phyloP scores from a whole-genome alignment of 2,329 filamentous ascomycete species.

The Aspergillus clavatus region DNA sequence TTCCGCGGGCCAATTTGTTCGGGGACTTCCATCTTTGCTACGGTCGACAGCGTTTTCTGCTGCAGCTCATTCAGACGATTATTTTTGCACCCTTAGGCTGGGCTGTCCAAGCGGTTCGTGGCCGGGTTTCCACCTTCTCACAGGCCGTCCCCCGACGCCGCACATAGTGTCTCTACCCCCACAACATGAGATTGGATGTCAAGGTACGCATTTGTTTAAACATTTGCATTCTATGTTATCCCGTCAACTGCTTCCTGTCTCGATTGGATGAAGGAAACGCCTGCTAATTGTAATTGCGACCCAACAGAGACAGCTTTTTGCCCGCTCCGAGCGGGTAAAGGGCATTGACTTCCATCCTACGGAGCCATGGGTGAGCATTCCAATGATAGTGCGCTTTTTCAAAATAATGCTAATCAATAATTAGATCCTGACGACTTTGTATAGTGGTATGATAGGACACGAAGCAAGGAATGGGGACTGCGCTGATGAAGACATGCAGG shows the following conservation, averaged over 20 bases:
- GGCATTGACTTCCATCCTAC: constrained; percentile 95
- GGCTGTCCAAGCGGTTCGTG: constrained; percentile 34
- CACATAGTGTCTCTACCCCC: constrained; percentile 31
- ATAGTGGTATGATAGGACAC: constrained; percentile 65
- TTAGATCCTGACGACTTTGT: constrained; percentile 80
- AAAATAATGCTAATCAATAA: constrained; percentile 20
- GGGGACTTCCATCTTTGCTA: constrained; percentile 14
- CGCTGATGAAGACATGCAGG: constrained; percentile 53
- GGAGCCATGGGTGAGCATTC: constrained; percentile 75
- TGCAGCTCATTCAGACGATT: constrained; percentile 8
- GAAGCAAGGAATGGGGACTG: constrained; percentile 6
- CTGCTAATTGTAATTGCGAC: constrained; percentile 37
- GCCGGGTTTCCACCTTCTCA: constrained; percentile 25
- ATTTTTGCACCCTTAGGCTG: constrained; percentile 16
- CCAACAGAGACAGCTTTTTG: constrained; percentile 70
- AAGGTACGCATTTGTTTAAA: constrained; percentile 50
- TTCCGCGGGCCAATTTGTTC: constrained; percentile 14
- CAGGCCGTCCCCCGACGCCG: constrained; percentile 30
- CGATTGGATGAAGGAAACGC: constrained; percentile 4
- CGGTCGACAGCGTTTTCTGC: neutral
- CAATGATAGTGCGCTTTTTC: constrained; percentile 2
- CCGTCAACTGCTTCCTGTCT: too few relatives aligned
- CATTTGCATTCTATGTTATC: too few relatives aligned
- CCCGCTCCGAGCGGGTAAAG: constrained; percentile 92
- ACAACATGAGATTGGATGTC: constrained; percentile 56